phyloP scores from a whole-genome alignment of 1,284 basidiomycete species.

The Sanghuangporus weigelae region DNA sequence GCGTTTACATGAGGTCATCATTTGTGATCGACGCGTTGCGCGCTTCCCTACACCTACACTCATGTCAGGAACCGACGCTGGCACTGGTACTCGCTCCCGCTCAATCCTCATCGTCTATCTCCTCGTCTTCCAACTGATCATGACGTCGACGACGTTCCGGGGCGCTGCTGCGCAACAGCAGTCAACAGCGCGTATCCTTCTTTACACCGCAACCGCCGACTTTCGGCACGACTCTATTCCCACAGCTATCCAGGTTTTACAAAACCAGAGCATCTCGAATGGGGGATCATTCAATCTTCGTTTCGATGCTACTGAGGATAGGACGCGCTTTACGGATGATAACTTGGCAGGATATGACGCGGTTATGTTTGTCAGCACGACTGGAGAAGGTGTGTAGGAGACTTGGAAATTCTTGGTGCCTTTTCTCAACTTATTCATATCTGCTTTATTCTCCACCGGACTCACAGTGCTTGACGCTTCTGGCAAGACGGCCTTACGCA shows the following conservation, averaged over 20 bases:
- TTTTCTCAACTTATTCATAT: neutral
- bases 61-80: neutral
- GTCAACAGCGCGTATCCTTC: conserved; percentile 33
- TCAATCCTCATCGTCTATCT: neutral
- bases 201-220: conserved; percentile 48
- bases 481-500: conserved; percentile 58
- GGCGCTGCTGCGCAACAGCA: neutral
- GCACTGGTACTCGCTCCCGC: neutral
- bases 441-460: neutral
- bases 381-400: conserved; percentile 49
- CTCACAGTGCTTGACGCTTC: conserved; percentile 53
- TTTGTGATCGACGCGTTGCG: neutral
- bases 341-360: conserved; percentile 57
- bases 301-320: conserved; percentile 67
- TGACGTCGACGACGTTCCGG: neutral
- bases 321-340: conserved; percentile 49
- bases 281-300: conserved; percentile 41
- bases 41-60: neutral
- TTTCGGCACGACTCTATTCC: conserved; percentile 78
- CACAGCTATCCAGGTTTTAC: conserved; percentile 55
- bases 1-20: neutral
- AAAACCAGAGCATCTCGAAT: conserved; percentile 25
- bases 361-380: conserved; percentile 67
- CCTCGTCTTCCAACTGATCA: neutral
- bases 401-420: neutral